Evolutionary conservation across 495 filamentous ascomycete species (phyloP).

Genomic region (Lepidopterella palustris): DNA sequence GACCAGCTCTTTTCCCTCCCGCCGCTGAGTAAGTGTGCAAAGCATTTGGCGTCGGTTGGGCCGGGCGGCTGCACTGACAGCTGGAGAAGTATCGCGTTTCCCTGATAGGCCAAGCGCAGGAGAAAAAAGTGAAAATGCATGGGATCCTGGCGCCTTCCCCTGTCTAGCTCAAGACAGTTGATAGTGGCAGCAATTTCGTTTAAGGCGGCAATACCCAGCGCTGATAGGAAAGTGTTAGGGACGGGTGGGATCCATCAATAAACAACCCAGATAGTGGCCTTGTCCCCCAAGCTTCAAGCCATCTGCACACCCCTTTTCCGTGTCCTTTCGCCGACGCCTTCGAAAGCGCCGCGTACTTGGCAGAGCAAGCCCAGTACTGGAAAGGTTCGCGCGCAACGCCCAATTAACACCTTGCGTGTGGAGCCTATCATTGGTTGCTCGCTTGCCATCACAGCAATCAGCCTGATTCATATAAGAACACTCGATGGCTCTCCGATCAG

Average conservation of each 20-base stretch:
- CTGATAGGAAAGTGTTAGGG: constrained; percentile 6
- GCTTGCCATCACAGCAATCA: constrained; percentile 6
- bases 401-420: constrained; percentile 10
- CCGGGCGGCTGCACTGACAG: background rate
- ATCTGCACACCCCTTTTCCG: constrained; percentile 19
- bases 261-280: constrained; percentile 10
- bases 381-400: constrained; percentile 21
- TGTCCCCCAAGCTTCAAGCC: constrained; percentile 2
- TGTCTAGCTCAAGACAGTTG: background rate
- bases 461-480: constrained; percentile 23
- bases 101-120: background rate
- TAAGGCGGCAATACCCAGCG: constrained; percentile 12
- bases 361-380: constrained; percentile 9
- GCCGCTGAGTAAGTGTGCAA: background rate
- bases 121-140: background rate
- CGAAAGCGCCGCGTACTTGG: constrained; percentile 15
- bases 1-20: background rate
- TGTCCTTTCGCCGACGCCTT: constrained; percentile 14
- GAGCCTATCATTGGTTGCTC: background rate
- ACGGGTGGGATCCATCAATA: constrained; percentile 15
- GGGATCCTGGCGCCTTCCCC: background rate
- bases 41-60: background rate
- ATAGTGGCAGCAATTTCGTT: constrained; percentile 26
- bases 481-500: constrained; percentile 7
- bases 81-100: background rate